Base-by-base conservation (phyloP, 495 filamentous ascomycete species). In the Penicillium bialowiezense region DNA sequence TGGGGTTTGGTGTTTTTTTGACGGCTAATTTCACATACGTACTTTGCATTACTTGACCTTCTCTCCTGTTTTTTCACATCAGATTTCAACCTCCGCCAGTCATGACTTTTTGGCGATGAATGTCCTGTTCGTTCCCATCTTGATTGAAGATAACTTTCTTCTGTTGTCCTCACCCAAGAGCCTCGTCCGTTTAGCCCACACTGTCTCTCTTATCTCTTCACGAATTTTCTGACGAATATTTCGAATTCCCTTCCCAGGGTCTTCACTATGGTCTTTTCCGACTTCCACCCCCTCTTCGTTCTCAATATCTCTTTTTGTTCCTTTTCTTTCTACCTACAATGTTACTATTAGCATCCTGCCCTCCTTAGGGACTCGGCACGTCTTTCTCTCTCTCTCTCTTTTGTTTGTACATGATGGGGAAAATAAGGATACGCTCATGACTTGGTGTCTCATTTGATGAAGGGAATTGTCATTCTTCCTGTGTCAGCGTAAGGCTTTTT, bases 21-120 rank as follows among this genome's bases (percentile, higher is more conserved):
- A 33, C 41, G 33, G 40, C 32, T 36, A 36, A 35, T 59, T 46
- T 60, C 41, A 60, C 56, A 63, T 63, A 55, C 24, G 45, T 19
- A 10, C 41, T 47, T 59, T 57, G 62, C 64, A 64, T 69, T 61
- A 45, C 37, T 39, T 63, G 54, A 58, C 55, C 33, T 53, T 60
- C 54, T 55, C 56, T 63, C 46, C 58, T 58, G 45, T 55, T 40
- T 54, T n/a, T 61, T 58, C 44, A 48, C 51, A 45, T 62, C 52
- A 50, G 39, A 52, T 48, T 48, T 48, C 48, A 55, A 49, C 56
- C 59, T 56, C 60, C 54, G 60, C 65, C 70, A 73, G 69, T 71
- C 52, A 73, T 59, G 70, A 70, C 43, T 59, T 46, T 44, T 67
- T 73, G 68, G 68, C 54, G 60, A 57, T 54, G 50, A 58, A 55